These are phyloP conservation scores for Scleromitrula shiraiana DNA, from an alignment of 2,329 filamentous ascomycete species.

Conservation along the genomic window DNA sequence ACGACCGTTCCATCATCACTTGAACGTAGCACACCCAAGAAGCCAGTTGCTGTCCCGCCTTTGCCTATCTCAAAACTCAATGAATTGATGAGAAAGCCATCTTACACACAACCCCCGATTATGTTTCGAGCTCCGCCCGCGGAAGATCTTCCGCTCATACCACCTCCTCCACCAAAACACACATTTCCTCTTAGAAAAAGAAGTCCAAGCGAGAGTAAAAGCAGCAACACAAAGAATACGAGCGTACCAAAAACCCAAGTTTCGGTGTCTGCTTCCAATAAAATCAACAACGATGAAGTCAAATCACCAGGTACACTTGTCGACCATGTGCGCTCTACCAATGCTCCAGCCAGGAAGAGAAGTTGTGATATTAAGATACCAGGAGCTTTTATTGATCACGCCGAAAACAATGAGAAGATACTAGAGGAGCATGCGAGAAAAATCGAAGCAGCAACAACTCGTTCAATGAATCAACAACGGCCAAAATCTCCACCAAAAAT, in stretches of 20 bases:
- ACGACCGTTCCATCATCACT: slow-evolving; percentile 18
- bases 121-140: slow-evolving; percentile 8
- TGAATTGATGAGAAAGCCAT: slow-evolving; percentile 13
- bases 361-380: slow-evolving; percentile 16
- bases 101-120: slow-evolving; percentile 8
- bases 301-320: slow-evolving; percentile 2
- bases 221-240: not conserved
- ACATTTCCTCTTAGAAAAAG: slow-evolving; percentile 11
- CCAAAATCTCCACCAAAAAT: not conserved
- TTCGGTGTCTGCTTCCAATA: not conserved
- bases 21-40: slow-evolving; percentile 16
- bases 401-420: slow-evolving; percentile 12
- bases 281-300: slow-evolving; percentile 5
- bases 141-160: slow-evolving; percentile 11
- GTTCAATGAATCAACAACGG: not conserved
- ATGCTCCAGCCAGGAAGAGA: not conserved
- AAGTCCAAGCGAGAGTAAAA: not conserved
- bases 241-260: not conserved
- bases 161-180: not conserved
- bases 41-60: slow-evolving; percentile 16
- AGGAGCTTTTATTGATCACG: slow-evolving; percentile 13
- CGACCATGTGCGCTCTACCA: not conserved
- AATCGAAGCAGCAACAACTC: slow-evolving; percentile 11
- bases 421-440: slow-evolving; percentile 19
- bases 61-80: slow-evolving; percentile 16